phyloP scores from a whole-genome alignment of 257 asterid genomes.

The Verbena officinalis region DNA sequence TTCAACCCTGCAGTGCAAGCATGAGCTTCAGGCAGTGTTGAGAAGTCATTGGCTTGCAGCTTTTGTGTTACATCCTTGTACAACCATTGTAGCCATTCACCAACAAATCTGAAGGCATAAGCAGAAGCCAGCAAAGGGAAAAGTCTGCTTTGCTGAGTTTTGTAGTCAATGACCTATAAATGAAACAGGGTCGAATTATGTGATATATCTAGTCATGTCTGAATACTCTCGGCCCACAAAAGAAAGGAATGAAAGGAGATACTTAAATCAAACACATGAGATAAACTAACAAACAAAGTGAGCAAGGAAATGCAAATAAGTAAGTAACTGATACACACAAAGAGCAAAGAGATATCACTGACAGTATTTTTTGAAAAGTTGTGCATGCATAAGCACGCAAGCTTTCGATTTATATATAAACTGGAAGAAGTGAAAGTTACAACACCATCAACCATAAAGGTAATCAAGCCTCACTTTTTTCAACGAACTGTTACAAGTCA shows the following conservation, averaged over 20 bases:
- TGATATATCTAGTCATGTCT: not conserved
- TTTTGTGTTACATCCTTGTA: conserved; percentile 86
- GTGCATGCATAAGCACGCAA: conserved; percentile 1
- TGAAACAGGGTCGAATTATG: conserved; percentile 18
- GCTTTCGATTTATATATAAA: not conserved
- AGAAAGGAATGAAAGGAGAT: not conserved
- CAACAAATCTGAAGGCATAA: conserved; percentile 93
- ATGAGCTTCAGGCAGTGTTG: conserved; percentile 96
- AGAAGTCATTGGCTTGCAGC: conserved; percentile 79
- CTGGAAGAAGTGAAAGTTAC: not conserved
- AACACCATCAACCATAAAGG: conserved; percentile 15
- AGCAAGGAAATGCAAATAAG: conserved; percentile 1
- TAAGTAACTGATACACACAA: too few relatives aligned
- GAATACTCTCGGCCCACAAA: not conserved
- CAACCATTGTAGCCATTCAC: conserved; percentile 95
- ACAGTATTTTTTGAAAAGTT: not conserved
- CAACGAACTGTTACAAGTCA: conserved; percentile 8
- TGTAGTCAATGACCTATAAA: conserved; percentile 84
- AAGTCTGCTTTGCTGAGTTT: conserved; percentile 93
- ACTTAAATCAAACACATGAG: not conserved
- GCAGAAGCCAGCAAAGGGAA: conserved; percentile 98
- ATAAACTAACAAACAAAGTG: not conserved
- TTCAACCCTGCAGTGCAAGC: conserved; percentile 99
- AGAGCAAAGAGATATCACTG: not conserved
- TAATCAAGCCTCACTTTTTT: not conserved